These are phyloP conservation scores for Penicillium arizonense DNA, from an alignment of 495 filamentous ascomycete genomes.

Conservation along the genomic window DNA sequence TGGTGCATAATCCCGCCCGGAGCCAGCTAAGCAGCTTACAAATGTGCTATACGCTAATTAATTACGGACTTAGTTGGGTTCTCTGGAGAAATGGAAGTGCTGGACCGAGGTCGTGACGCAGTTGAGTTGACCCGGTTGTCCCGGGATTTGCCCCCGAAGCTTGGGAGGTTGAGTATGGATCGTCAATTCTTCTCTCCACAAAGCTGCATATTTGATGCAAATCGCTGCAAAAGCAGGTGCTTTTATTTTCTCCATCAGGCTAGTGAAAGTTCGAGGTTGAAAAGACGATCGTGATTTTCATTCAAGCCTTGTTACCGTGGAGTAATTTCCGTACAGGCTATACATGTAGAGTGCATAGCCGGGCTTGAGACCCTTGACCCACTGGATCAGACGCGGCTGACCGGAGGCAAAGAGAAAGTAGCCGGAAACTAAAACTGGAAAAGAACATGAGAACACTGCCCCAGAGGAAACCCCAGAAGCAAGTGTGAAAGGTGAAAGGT, in stretches of 20 bases:
- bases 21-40: not conserved
- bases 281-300: no score
- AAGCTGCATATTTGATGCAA: no score
- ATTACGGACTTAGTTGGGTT: no score
- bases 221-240: not conserved
- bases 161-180: no score
- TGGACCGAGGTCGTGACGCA: slow-evolving; percentile 7
- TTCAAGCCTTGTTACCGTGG: not conserved
- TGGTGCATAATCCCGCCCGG: slow-evolving; percentile 7
- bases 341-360: no score
- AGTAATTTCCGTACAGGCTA: no score
- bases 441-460: not conserved
- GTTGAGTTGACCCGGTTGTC: slow-evolving; percentile 1
- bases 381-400: not conserved
- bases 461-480: no score
- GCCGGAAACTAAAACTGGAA: not conserved
- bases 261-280: not conserved
- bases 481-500: no score
- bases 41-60: no score
- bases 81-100: not conserved
- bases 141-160: not conserved
- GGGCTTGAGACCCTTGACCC: not conserved
- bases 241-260: not conserved
- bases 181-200: no score
- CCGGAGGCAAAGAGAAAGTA: no score